phyloP scores from a whole-genome alignment of 2,329 filamentous ascomycete species.

The Chalaropsis ovoidea region DNA sequence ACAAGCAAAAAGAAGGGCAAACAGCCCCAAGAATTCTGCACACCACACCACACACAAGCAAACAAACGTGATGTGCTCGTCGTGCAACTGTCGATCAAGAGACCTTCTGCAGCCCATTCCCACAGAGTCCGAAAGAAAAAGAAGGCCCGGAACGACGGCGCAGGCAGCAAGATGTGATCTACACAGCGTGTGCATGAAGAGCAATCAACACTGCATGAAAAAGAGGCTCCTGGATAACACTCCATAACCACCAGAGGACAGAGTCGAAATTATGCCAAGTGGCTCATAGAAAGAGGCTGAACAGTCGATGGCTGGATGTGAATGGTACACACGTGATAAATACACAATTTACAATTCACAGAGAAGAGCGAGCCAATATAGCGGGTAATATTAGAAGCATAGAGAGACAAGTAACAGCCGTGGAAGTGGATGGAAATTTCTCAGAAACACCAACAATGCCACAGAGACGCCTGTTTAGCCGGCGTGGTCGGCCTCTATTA shows the following conservation, averaged over 20 bases:
- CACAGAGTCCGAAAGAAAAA: background rate
- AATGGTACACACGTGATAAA: constrained; percentile 7
- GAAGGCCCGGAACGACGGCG: background rate
- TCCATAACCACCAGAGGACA: background rate
- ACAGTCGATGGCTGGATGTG: background rate
- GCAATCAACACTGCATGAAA: background rate
- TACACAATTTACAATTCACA: background rate
- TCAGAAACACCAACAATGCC: background rate
- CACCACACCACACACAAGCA: background rate
- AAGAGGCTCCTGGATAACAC: background rate
- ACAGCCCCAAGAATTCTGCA: background rate
- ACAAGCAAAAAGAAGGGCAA: background rate
- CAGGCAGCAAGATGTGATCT: background rate
- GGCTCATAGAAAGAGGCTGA: background rate
- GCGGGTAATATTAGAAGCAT: background rate
- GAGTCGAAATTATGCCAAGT: background rate
- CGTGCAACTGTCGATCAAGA: constrained; percentile 13
- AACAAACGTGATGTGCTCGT: background rate
- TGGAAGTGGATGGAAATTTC: background rate
- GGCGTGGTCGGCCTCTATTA: background rate
- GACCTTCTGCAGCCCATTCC: background rate
- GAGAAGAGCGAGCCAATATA: too few species aligned
- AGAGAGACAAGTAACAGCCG: background rate
- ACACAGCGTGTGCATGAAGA: background rate
- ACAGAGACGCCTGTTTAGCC: background rate